A percentile compares a stretch with the other conserved stretches of the same genome.
These are phyloP conservation scores for Coemansia sp. DNA, from an alignment of 192 early-diverging fungal genomes.

Conservation along the genomic window DNA sequence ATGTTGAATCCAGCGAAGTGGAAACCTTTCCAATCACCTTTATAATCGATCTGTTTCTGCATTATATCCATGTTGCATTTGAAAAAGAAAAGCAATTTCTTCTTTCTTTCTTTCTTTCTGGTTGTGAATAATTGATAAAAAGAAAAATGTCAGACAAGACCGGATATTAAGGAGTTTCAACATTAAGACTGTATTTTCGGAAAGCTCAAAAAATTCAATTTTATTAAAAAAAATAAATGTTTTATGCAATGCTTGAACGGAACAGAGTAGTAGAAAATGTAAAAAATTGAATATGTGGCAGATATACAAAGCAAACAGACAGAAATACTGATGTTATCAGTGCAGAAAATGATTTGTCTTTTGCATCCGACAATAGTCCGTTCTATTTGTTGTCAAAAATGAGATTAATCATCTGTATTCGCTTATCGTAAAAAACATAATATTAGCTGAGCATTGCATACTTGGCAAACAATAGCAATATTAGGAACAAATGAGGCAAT, in stretches of 20 bases:
- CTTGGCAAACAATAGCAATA: conserved; percentile 4
- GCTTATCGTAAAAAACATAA: not conserved
- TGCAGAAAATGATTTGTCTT: no score
- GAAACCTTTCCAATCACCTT: no score
- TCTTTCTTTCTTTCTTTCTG: not conserved
- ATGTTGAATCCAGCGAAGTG: no score
- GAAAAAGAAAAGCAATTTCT: not conserved
- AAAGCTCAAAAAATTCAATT: not conserved
- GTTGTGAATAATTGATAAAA: not conserved
- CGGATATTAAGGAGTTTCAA: not conserved
- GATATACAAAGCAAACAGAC: no score
- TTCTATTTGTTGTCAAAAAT: not conserved
- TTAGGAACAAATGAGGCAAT: not conserved
- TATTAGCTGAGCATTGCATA: not conserved
- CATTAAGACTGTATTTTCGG: not conserved
- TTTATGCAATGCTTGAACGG: no score
- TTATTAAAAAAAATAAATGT: no score
- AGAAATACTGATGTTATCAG: no score
- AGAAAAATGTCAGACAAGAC: not conserved
- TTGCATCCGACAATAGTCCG: not conserved
- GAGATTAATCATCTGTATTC: not conserved
- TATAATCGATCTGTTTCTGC: no score
- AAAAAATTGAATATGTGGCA: no score
- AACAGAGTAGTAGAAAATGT: no score
- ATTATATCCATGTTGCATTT: not conserved